These are phyloP conservation scores for Cotoneaster glaucophyllus DNA, from an alignment of 306 rosid genomes.

Conservation along the genomic window DNA sequence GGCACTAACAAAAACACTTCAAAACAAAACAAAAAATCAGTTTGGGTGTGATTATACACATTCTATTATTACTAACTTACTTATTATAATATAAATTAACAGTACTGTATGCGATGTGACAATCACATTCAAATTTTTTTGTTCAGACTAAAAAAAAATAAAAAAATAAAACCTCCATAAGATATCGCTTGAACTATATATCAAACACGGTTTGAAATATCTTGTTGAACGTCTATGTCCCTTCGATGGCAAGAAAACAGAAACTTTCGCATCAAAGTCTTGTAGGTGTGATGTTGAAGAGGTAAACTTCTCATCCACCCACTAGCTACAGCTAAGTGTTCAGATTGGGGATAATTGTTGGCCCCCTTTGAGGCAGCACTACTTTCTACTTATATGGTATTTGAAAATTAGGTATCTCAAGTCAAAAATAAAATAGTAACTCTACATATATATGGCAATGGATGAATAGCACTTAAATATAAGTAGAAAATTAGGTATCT, in stretches of 20 bases:
- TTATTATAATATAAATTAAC: too few relatives aligned
- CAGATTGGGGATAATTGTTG: neutral
- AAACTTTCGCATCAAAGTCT: conserved; percentile 17
- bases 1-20: neutral
- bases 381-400: neutral
- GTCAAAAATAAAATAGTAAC: neutral
- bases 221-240: conserved; percentile 20
- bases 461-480: neutral
- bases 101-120: neutral
- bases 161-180: too few relatives aligned
- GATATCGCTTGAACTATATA: neutral
- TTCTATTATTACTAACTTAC: too few relatives aligned
- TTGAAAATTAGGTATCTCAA: neutral
- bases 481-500: neutral
- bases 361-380: neutral
- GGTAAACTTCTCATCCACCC: conserved; percentile 8
- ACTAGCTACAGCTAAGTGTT: neutral
- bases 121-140: too few relatives aligned
- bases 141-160: too few relatives aligned
- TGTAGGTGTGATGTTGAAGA: conserved; percentile 15
- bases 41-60: too few relatives aligned
- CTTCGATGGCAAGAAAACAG: conserved; percentile 36
- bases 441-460: neutral
- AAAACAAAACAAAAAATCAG: too few relatives aligned
- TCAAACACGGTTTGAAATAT: conserved; percentile 7